phyloP scores from a whole-genome alignment of 148 eudicot species.

The Cornus suecica region DNA sequence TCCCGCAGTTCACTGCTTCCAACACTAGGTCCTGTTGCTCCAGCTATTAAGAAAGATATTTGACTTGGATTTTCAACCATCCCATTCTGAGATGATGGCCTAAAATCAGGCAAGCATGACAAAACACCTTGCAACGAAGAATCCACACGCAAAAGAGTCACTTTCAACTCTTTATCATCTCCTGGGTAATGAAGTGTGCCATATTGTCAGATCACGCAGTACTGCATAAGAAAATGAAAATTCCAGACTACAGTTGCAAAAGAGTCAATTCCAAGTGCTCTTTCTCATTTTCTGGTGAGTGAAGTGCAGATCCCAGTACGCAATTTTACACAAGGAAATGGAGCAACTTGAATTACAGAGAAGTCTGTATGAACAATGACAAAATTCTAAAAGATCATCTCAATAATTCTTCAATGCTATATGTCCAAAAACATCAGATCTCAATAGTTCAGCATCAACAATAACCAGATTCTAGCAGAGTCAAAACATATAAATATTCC shows the following conservation, averaged over 20 bases:
- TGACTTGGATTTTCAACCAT: slow-evolving; percentile 47
- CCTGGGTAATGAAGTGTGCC: slow-evolving; percentile 43
- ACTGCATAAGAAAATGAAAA: neutral
- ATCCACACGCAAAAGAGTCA: slow-evolving; percentile 64
- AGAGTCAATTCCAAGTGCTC: slow-evolving; percentile 41
- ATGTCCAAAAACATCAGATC: neutral
- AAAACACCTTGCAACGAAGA: slow-evolving; percentile 92
- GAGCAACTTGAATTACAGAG: neutral
- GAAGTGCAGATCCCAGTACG: slow-evolving; percentile 1
- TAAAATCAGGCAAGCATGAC: slow-evolving; percentile 97
- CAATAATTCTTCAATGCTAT: neutral
- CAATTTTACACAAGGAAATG: neutral
- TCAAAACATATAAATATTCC: neutral
- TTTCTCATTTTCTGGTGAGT: slow-evolving; percentile 78
- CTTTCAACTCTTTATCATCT: slow-evolving; percentile 69
- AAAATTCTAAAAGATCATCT: neutral
- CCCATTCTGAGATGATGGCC: slow-evolving; percentile 51
- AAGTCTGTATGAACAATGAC: neutral
- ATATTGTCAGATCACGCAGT: slow-evolving; percentile 1
- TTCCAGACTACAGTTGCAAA: slow-evolving; percentile 62
- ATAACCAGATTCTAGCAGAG: neutral
- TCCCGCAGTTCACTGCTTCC: slow-evolving; percentile 77
- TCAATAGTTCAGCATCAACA: neutral
- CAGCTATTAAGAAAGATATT: slow-evolving; percentile 69
- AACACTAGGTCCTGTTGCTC: slow-evolving; percentile 78